phyloP scores from a whole-genome alignment of 2,329 filamentous ascomycete genomes.

The Sclerotinia subarctica region DNA sequence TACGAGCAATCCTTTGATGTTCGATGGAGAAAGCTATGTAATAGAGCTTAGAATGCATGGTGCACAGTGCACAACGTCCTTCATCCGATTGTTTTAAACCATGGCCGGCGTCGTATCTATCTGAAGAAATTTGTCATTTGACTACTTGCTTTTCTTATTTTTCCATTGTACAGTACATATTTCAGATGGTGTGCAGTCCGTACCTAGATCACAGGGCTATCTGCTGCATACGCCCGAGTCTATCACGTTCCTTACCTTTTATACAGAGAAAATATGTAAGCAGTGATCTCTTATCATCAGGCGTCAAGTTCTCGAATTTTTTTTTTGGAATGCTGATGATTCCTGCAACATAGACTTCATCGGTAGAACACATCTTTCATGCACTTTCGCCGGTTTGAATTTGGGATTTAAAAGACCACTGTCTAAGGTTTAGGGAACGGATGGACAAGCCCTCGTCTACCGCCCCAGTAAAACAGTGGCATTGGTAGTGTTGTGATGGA shows the following conservation, averaged over 20 bases:
- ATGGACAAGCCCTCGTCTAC: slow-evolving; percentile 31
- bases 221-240: slow-evolving; percentile 22
- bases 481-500: slow-evolving; percentile 35
- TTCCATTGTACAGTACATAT: slow-evolving; percentile 10
- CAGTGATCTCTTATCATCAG: slow-evolving; percentile 21
- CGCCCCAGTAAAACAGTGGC: slow-evolving; percentile 31
- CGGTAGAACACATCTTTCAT: background rate
- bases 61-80: slow-evolving; percentile 26
- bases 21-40: slow-evolving; percentile 19
- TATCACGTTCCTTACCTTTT: slow-evolving; percentile 15
- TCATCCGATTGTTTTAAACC: slow-evolving; percentile 13
- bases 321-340: slow-evolving; percentile 1
- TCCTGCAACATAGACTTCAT: slow-evolving; percentile 1
- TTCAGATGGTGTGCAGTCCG: slow-evolving; percentile 19
- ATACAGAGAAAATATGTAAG: slow-evolving; percentile 28
- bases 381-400: background rate
- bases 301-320: background rate
- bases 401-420: background rate
- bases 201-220: slow-evolving; percentile 21
- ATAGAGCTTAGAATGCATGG: slow-evolving; percentile 24
- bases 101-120: slow-evolving; percentile 12
- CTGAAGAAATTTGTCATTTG: slow-evolving; percentile 18
- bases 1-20: slow-evolving; percentile 13
- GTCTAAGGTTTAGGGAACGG: slow-evolving; percentile 37
- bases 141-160: slow-evolving; percentile 13